Conservation (phyloP, 1,284 basidiomycete species). For the Heterobasidion occidentale region DNA sequence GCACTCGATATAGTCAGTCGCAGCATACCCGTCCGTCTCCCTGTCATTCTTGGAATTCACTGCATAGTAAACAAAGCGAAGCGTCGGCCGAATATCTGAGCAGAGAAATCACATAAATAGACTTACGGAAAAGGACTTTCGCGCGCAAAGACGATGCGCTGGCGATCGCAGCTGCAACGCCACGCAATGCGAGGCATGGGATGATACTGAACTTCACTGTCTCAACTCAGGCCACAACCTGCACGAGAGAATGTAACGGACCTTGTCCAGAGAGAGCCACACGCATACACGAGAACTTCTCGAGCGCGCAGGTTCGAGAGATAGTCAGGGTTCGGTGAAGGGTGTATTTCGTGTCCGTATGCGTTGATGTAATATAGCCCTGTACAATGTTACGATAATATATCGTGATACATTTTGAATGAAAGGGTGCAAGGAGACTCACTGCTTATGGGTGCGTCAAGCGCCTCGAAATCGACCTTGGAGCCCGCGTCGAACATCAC, state of each 20-base stretch:
- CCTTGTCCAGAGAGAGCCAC: conserved; percentile 93
- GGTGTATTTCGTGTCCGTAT: conserved; percentile 87
- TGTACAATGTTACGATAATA: not conserved
- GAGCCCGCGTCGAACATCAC: conserved; percentile 54
- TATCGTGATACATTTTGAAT: not conserved
- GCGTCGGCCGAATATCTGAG: too few species aligned
- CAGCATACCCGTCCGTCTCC: conserved; percentile 83
- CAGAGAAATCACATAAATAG: not conserved
- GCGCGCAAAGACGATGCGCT: conserved; percentile 63
- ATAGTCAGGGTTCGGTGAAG: conserved; percentile 80
- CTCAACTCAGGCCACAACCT: not conserved
- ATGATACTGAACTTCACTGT: conserved; percentile 48
- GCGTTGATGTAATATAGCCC: conserved; percentile 91
- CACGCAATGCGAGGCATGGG: conserved; percentile 83
- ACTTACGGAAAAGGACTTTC: conserved; percentile 80
- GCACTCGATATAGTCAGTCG: conserved; percentile 77
- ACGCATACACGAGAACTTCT: conserved; percentile 82
- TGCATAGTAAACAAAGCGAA: conserved; percentile 19
- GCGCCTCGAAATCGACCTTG: conserved; percentile 41
- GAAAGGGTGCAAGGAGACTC: conserved; percentile 15
- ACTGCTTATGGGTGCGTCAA: conserved; percentile 65
- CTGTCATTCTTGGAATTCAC: conserved; percentile 89
- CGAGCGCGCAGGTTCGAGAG: conserved; percentile 57
- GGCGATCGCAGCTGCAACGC: conserved; percentile 77
- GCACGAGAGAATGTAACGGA: conserved; percentile 14